Percentiles rank a stretch among this genome's conserved stretches.
phyloP scores from a whole-genome alignment of 148 eudicot genomes.

The Heliamphora exappendiculata region DNA sequence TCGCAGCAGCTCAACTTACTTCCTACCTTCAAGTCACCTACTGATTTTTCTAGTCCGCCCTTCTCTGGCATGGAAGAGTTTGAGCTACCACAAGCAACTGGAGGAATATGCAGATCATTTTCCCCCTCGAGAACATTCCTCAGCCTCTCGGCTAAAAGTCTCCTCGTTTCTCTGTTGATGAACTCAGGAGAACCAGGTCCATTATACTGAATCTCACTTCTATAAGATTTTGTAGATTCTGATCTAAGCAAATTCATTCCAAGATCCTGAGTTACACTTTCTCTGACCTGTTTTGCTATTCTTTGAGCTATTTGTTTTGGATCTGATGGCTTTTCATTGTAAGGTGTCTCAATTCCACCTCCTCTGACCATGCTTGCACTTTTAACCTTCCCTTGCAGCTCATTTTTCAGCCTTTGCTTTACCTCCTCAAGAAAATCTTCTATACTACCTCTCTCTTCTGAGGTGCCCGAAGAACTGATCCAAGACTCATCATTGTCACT shows the following conservation, averaged over 20 bases:
- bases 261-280: constrained; percentile 37
- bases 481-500: constrained; percentile 58
- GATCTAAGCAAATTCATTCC: constrained; percentile 56
- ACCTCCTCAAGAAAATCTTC: constrained; percentile 98
- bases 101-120: constrained; percentile 21
- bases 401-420: constrained; percentile 64
- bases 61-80: constrained; percentile 27
- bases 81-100: constrained; percentile 22
- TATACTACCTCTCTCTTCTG: constrained; percentile 66
- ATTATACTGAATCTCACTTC: constrained; percentile 44
- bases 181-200: constrained; percentile 62
- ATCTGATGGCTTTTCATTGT: constrained; percentile 52
- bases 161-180: constrained; percentile 46
- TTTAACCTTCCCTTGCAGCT: constrained; percentile 53
- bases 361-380: constrained; percentile 59
- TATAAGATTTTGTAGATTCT: constrained; percentile 71
- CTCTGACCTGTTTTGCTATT: constrained; percentile 47
- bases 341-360: constrained; percentile 85
- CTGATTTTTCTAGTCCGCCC: constrained; percentile 32
- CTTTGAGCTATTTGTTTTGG: constrained; percentile 54
- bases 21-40: constrained; percentile 34
- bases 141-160: constrained; percentile 52
- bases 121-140: constrained; percentile 57
- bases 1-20: constrained; percentile 27
- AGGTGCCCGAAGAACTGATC: constrained; percentile 57